These are phyloP conservation scores for Oenanthe javanica DNA, from an alignment of 140 eudicot species.

Conservation along the genomic window DNA sequence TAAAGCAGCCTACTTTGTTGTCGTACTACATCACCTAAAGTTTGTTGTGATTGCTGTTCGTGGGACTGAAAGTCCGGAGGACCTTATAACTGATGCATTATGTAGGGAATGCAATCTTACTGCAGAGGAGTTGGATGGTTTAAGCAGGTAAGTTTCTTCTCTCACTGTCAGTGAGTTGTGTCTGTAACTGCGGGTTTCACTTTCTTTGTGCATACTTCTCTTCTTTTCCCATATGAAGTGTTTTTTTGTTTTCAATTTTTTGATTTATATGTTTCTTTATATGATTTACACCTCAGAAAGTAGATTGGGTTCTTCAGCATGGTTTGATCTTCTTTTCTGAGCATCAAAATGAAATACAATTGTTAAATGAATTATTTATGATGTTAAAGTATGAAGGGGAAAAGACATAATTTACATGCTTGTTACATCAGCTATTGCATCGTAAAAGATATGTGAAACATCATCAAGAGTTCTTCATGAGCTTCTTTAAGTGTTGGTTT, in stretches of 20 bases:
- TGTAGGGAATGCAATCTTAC: constrained; percentile 54
- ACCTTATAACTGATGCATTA: constrained; percentile 71
- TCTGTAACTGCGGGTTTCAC: background rate
- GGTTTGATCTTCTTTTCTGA: background rate
- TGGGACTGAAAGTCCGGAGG: constrained; percentile 84
- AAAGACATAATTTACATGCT: background rate
- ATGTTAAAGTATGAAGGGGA: background rate
- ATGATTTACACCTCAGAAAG: background rate
- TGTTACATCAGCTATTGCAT: background rate
- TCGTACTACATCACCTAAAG: constrained; percentile 48
- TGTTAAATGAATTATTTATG: background rate
- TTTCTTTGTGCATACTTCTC: constrained; percentile 1
- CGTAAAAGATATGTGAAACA: background rate
- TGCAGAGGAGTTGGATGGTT: constrained; percentile 47
- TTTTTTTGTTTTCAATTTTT: background rate
- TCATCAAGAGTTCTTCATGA: background rate
- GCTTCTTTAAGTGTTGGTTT: background rate
- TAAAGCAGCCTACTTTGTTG: constrained; percentile 66
- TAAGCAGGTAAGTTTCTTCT: constrained; percentile 35
- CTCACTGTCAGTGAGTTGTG: background rate
- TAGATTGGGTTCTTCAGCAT: background rate
- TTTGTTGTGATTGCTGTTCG: constrained; percentile 58
- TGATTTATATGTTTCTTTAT: background rate
- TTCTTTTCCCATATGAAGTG: background rate
- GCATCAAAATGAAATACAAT: background rate